These are phyloP conservation scores for Hirsutella thompsonii DNA, from an alignment of 2,329 filamentous ascomycete genomes.

Conservation along the genomic window DNA sequence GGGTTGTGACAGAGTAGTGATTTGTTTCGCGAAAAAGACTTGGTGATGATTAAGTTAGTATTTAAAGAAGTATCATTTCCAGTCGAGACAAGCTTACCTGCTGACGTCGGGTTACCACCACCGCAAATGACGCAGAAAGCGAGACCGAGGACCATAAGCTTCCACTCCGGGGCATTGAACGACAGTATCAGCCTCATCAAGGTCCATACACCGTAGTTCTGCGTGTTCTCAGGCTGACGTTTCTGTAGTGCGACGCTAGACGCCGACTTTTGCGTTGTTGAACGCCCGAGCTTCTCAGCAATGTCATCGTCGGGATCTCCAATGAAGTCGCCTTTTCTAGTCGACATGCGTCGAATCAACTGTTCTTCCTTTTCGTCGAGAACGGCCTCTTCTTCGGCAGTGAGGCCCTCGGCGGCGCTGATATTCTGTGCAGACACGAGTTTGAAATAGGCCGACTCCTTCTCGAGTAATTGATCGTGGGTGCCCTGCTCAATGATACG, in stretches of 20 bases:
- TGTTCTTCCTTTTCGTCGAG: slow-evolving; percentile 36
- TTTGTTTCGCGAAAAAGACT: slow-evolving; percentile 82
- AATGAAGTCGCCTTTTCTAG: slow-evolving; percentile 25
- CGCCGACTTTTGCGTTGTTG: slow-evolving; percentile 41
- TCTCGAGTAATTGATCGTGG: slow-evolving; percentile 65
- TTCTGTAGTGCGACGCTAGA: slow-evolving; percentile 60
- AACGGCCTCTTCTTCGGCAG: slow-evolving; percentile 35
- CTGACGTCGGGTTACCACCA: slow-evolving; percentile 57
- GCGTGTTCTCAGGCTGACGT: slow-evolving; percentile 31
- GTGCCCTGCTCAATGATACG: slow-evolving; percentile 86
- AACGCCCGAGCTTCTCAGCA: slow-evolving; percentile 41
- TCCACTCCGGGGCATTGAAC: slow-evolving; percentile 66
- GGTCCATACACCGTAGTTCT: slow-evolving; percentile 58
- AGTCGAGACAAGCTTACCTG: slow-evolving; percentile 10
- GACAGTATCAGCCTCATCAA: slow-evolving; percentile 66
- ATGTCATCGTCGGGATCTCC: slow-evolving; percentile 52
- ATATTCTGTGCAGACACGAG: slow-evolving; percentile 86
- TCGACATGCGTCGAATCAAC: slow-evolving; percentile 34
- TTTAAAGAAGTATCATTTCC: background rate
- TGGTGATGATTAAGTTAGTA: slow-evolving; percentile 28
- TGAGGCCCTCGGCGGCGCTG: slow-evolving; percentile 42
- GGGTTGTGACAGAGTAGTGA: slow-evolving; percentile 50
- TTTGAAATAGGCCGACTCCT: slow-evolving; percentile 62
- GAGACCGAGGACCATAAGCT: slow-evolving; percentile 60
- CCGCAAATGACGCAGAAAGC: slow-evolving; percentile 66